These are phyloP conservation scores for Fusarium sulawesiense DNA, from an alignment of 2,329 filamentous ascomycete genomes.

Conservation along the genomic window DNA sequence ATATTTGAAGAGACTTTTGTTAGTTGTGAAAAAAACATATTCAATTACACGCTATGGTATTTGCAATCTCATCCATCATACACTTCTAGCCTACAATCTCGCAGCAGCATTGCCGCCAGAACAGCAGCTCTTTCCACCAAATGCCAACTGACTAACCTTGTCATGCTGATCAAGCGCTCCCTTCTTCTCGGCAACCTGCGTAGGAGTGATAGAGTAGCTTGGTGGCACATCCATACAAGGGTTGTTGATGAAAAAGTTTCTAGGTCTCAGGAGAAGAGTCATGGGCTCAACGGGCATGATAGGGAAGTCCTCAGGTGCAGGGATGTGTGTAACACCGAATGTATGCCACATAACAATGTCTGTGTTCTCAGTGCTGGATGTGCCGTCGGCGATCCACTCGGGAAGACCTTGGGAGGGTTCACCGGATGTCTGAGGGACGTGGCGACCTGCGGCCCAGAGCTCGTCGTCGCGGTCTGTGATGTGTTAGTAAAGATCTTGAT, in stretches of 20 bases:
- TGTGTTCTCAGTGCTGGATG: slow-evolving; percentile 78
- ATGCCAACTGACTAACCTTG: slow-evolving; percentile 43
- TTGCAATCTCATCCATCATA: neutral
- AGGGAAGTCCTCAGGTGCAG: slow-evolving; percentile 89
- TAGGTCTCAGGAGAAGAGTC: slow-evolving; percentile 79
- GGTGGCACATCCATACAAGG: slow-evolving; percentile 85
- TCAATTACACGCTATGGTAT: slow-evolving; percentile 18
- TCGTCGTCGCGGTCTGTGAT: slow-evolving; percentile 78
- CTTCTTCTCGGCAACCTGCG: slow-evolving; percentile 47
- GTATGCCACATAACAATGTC: slow-evolving; percentile 95
- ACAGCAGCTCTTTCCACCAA: slow-evolving; percentile 40
- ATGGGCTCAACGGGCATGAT: slow-evolving; percentile 92
- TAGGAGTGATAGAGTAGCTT: slow-evolving; percentile 44
- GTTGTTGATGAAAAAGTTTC: slow-evolving; percentile 86
- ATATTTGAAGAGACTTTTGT: neutral
- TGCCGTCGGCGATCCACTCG: slow-evolving; percentile 79
- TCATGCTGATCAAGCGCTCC: slow-evolving; percentile 39
- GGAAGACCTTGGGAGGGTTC: slow-evolving; percentile 79
- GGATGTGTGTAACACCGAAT: slow-evolving; percentile 91
- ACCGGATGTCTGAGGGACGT: slow-evolving; percentile 89
- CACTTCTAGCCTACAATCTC: slow-evolving; percentile 4
- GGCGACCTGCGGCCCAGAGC: slow-evolving; percentile 85
- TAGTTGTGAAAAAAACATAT: neutral
- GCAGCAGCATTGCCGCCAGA: slow-evolving; percentile 25
- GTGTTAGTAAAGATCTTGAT: neutral